Base-by-base conservation (phyloP, 306 rosid genomes). In the Lathyrus tuberosus region DNA sequence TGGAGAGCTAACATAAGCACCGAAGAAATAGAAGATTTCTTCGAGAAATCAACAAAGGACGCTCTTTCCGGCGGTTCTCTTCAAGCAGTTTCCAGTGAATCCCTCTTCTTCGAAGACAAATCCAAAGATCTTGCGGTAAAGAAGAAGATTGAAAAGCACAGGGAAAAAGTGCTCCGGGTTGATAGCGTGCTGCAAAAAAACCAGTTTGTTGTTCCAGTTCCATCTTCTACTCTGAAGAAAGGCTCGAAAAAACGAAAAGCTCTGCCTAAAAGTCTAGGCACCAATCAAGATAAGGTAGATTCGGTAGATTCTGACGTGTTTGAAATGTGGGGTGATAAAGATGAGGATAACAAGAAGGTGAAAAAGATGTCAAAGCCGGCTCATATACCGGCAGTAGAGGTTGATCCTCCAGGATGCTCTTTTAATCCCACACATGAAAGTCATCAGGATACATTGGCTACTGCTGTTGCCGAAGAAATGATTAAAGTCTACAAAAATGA, bases 401-500 rank as follows among this genome's bases (percentile, higher is more conserved):
- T 91, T 82, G 97, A 95, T 67, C 99, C 87, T 69, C 91, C 95
- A 0, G 95, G 97, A 38, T 91, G 96, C 70, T 91, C 97, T 18
- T 94, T 80, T 81, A 94, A 94, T 81, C 97, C 96, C 17, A 24
- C 92, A 13, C 58, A 72, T 61, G 91, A 91, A 70, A 94, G 89
- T 70, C 99, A 94, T 72, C 95, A 91, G 99, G 96, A 95, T 72
- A 73, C 76, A 40, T 71, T 91, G 77, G 97, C 96, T 33, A 76
- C 65, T 73, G 99, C 96, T 62, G 96, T 95, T 68, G 97, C 91
- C 2, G 87, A 87, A 68, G 96, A 91, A 84, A 91, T 91, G 97
- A 91, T 83, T 79, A 95, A 95, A 69, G 79, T 95, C 57, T 95
- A 88, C 80, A 83, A 77, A 73, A 80, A 86, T n/a, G 99, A 95